phyloP scores from a whole-genome alignment of 116 monocot genomes.

The Dioscorea cayenensis region DNA sequence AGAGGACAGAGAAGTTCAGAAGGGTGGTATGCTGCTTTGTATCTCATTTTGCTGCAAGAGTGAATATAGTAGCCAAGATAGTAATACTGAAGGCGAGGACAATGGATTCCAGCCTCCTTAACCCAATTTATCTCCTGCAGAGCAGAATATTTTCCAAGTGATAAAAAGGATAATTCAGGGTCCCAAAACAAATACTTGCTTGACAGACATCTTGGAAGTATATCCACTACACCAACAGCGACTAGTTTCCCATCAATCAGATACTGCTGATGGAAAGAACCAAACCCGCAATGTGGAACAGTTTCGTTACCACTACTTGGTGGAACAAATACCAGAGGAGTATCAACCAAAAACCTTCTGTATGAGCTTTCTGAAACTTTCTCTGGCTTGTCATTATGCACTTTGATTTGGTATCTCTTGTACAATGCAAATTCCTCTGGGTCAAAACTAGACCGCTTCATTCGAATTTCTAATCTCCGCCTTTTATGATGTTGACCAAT shows the following conservation, averaged over 20 bases:
- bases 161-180: constrained; percentile 81
- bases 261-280: constrained; percentile 96
- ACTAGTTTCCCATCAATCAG: constrained; percentile 86
- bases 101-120: constrained; percentile 34
- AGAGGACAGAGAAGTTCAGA: constrained; percentile 97
- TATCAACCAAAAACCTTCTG: constrained; percentile 75
- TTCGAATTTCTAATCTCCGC: constrained; percentile 57
- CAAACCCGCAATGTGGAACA: constrained; percentile 69
- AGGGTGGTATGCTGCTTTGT: constrained; percentile 87
- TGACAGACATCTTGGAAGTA: constrained; percentile 91
- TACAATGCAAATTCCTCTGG: constrained; percentile 81
- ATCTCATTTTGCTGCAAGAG: constrained; percentile 95
- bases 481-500: constrained; percentile 24
- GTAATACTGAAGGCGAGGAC: constrained; percentile 64
- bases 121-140: constrained; percentile 94
- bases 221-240: constrained; percentile 94
- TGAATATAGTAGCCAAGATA: constrained; percentile 98
- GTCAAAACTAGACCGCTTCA: constrained; percentile 84
- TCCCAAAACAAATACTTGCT: constrained; percentile 99
- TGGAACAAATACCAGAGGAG: constrained; percentile 62
- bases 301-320: constrained; percentile 19
- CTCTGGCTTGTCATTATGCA: constrained; percentile 76
- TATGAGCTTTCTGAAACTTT: constrained; percentile 66
- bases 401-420: constrained; percentile 71
- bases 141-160: constrained; percentile 89